Conservation (phyloP, 2,329 filamentous ascomycete species). For the Colletotrichum musae region DNA sequence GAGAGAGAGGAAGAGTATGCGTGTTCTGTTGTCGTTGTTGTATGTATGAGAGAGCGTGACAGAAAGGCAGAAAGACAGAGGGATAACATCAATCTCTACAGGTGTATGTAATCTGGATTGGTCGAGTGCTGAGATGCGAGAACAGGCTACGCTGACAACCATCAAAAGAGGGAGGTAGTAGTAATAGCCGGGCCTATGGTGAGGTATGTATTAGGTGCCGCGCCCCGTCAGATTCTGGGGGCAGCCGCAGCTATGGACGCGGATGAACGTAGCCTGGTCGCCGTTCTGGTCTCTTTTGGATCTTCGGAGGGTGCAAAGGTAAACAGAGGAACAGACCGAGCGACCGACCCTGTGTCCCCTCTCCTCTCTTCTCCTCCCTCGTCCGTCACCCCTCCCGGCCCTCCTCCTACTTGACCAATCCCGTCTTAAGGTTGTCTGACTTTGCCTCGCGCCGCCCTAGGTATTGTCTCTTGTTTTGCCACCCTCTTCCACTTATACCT, state of each 20-base stretch:
- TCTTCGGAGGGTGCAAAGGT: neutral
- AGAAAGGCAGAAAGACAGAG: neutral
- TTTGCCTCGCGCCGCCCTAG: neutral
- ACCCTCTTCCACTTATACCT: slow-evolving; percentile 10
- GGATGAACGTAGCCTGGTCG: slow-evolving; percentile 20
- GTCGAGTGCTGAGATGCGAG: no score
- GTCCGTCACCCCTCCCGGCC: neutral
- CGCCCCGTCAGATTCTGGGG: no score
- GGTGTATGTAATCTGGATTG: neutral
- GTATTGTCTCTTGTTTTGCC: slow-evolving; percentile 6
- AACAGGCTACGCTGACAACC: no score
- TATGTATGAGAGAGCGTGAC: neutral
- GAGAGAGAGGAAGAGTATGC: no score
- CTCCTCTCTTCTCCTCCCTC: slow-evolving; percentile 1
- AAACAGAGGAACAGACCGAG: slow-evolving; percentile 11
- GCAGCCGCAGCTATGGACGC: neutral
- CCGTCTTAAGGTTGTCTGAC: neutral
- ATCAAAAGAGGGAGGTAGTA: no score
- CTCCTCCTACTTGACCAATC: neutral
- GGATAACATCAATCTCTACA: neutral
- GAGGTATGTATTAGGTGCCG: no score
- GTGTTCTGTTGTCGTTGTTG: neutral
- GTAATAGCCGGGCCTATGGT: no score
- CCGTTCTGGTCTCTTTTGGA: slow-evolving; percentile 22
- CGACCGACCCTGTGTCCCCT: slow-evolving; percentile 10